Evolutionary conservation across 306 rosid species (phyloP).

Genomic region (Gillenia trifoliata): DNA sequence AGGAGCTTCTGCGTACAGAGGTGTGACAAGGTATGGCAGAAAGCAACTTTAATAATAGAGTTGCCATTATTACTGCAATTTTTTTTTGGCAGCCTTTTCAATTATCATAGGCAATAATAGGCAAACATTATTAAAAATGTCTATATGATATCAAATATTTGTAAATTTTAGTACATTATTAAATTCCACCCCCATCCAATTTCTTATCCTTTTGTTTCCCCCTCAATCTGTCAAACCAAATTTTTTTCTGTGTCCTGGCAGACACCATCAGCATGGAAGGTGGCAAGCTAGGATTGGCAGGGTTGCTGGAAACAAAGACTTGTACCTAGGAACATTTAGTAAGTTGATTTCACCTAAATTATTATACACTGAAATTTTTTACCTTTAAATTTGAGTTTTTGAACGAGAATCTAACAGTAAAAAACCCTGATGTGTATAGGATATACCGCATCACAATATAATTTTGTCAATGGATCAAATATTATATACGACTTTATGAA

Average conservation of each 20-base stretch:
- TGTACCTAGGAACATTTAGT: conserved; percentile 99
- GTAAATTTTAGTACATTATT: background rate
- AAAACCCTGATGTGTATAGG: no score
- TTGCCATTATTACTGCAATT: conserved; percentile 41
- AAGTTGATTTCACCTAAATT: conserved; percentile 27
- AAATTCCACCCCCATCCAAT: background rate
- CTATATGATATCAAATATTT: background rate
- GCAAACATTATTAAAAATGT: conserved; percentile 19
- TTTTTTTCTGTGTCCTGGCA: conserved; percentile 26
- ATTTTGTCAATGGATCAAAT: no score
- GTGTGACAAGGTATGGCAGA: conserved; percentile 97
- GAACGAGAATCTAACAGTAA: no score
- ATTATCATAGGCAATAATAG: conserved; percentile 33
- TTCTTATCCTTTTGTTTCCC: background rate
- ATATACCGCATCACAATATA: no score
- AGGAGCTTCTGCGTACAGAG: conserved; percentile 98
- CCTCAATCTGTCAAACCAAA: background rate
- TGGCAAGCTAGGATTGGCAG: conserved; percentile 99
- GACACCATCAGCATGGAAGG: conserved; percentile 99
- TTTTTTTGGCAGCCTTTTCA: conserved; percentile 40
- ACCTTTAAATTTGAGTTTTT: no score
- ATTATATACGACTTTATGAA: no score
- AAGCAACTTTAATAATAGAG: conserved; percentile 42
- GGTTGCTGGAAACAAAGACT: conserved; percentile 96
- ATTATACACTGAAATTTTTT: no score